Evolutionary conservation across 192 early-diverging fungal species (phyloP).

Genomic region (Diversispora eburnea): DNA sequence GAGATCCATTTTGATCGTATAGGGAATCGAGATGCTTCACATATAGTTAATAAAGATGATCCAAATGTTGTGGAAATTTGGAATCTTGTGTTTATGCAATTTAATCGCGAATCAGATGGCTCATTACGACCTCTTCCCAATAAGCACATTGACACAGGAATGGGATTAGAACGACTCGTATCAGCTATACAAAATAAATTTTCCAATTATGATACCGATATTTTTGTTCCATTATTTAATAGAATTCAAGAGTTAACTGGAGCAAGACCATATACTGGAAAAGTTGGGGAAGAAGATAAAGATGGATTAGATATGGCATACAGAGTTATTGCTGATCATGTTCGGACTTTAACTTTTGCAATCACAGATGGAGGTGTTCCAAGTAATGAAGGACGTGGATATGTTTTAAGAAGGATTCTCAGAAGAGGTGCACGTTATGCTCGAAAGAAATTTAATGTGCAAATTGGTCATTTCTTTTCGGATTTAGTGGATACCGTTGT

Average conservation of each 20-base stretch:
- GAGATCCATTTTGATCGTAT: constrained; percentile 99
- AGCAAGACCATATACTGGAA: constrained; percentile 78
- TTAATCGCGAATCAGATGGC: constrained; percentile 92
- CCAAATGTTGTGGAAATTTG: constrained; percentile 98
- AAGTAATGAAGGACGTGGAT: constrained; percentile 97
- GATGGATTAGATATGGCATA: constrained; percentile 98
- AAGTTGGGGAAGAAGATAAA: constrained; percentile 82
- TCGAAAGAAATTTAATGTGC: constrained; percentile 84
- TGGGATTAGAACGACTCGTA: constrained; percentile 94
- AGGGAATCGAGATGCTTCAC: constrained; percentile 83
- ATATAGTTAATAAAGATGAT: constrained; percentile 95
- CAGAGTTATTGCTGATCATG: constrained; percentile 96
- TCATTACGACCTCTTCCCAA: constrained; percentile 83
- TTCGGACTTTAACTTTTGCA: constrained; percentile 93
- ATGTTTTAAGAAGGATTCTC: constrained; percentile 94
- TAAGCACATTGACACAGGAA: constrained; percentile 97
- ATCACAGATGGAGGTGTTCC: constrained; percentile 96
- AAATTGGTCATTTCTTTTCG: constrained; percentile 92
- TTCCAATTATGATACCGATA: constrained; percentile 98
- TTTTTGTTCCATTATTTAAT: constrained; percentile 78
- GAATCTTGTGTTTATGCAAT: constrained; percentile 99
- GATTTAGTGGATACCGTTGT: constrained; percentile 88
- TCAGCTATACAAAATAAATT: constrained; percentile 90
- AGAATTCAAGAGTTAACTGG: constrained; percentile 85
- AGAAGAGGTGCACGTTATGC: constrained; percentile 93